These are phyloP conservation scores for Xylaria scruposa DNA, from an alignment of 495 filamentous ascomycete species.

Conservation along the genomic window DNA sequence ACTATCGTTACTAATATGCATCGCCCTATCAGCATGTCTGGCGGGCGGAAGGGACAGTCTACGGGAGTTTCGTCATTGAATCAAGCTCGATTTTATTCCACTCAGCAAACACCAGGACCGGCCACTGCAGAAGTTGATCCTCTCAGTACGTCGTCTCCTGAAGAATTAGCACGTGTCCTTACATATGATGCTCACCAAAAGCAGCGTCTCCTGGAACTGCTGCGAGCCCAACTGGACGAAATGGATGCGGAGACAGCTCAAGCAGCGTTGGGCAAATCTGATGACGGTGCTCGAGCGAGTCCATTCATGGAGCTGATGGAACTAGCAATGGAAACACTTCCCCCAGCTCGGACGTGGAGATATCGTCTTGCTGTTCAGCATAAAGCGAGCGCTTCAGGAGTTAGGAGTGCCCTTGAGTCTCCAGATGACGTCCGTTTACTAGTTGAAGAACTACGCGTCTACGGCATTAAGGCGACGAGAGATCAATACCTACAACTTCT, in stretches of 20 bases:
- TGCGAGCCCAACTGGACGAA: conserved; percentile 30
- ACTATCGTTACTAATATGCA: conserved; percentile 36
- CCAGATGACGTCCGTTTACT: conserved; percentile 26
- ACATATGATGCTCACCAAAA: conserved; percentile 36
- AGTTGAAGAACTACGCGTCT: conserved; percentile 38
- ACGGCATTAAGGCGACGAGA: conserved; percentile 42
- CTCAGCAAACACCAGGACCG: not conserved
- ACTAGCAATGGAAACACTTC: conserved; percentile 35
- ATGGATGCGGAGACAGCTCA: conserved; percentile 21
- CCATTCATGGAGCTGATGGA: conserved; percentile 37
- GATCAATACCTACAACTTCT: conserved; percentile 43
- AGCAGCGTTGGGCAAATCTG: not conserved
- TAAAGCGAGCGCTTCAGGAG: conserved; percentile 26
- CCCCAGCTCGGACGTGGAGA: conserved; percentile 40
- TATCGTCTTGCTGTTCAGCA: conserved; percentile 39
- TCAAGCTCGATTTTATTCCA: conserved; percentile 34
- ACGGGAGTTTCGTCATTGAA: conserved; percentile 28
- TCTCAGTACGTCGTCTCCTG: conserved; percentile 24
- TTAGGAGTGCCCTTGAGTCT: not conserved
- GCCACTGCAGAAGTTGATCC: conserved; percentile 13
- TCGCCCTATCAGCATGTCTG: conserved; percentile 17
- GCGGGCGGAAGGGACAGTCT: conserved; percentile 25
- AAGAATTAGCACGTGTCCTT: conserved; percentile 29
- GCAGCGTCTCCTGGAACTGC: conserved; percentile 32
- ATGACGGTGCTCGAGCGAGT: conserved; percentile 12